These are phyloP conservation scores for Leucosporidium scottii DNA, from an alignment of 768 basidiomycete genomes.

Conservation along the genomic window DNA sequence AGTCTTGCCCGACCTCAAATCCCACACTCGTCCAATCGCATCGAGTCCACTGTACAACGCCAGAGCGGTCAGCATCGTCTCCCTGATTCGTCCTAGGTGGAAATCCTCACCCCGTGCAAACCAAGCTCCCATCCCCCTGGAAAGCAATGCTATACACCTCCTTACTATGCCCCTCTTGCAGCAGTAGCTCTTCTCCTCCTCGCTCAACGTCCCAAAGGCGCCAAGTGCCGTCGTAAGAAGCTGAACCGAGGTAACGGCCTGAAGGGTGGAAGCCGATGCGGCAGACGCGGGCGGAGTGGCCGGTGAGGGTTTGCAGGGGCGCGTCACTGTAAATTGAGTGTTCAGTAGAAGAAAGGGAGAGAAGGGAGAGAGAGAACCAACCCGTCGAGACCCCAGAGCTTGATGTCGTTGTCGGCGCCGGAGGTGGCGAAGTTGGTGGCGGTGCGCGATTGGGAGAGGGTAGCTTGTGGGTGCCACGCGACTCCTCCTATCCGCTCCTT, in stretches of 20 bases:
- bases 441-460: slow-evolving; percentile 56
- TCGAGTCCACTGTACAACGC: slow-evolving; percentile 69
- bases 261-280: slow-evolving; percentile 95
- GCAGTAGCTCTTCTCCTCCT: slow-evolving; percentile 61
- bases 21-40: slow-evolving; percentile 96
- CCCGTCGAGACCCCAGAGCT: slow-evolving; percentile 85
- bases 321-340: slow-evolving; percentile 51
- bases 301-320: slow-evolving; percentile 71
- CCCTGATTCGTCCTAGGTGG: neutral
- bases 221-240: slow-evolving; percentile 97
- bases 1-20: slow-evolving; percentile 85
- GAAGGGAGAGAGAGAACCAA: slow-evolving; percentile 40
- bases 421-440: slow-evolving; percentile 82
- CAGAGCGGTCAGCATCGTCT: slow-evolving; percentile 5
- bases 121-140: slow-evolving; percentile 86
- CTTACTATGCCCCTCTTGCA: slow-evolving; percentile 96
- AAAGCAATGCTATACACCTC: slow-evolving; percentile 95
- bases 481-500: slow-evolving; percentile 87
- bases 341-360: neutral
- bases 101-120: slow-evolving; percentile 82
- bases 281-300: slow-evolving; percentile 84
- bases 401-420: slow-evolving; percentile 75
- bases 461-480: slow-evolving; percentile 95
- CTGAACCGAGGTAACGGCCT: slow-evolving; percentile 84
- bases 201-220: slow-evolving; percentile 87